A percentile compares a stretch with the other conserved stretches of the same genome.
phyloP scores from a whole-genome alignment of 129 eudicot genomes.

The Flaveria bidentis region DNA sequence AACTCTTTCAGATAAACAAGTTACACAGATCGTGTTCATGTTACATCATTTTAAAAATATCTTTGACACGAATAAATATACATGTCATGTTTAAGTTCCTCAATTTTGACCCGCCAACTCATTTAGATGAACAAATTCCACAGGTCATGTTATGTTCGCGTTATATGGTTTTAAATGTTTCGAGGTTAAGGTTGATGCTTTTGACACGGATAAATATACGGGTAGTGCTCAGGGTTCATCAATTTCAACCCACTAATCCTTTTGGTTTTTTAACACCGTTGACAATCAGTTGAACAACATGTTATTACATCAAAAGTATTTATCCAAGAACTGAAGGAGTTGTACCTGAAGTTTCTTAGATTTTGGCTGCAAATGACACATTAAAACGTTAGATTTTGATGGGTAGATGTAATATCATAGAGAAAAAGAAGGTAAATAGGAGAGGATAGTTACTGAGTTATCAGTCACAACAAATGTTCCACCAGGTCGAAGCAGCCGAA shows the following conservation, averaged over 20 bases:
- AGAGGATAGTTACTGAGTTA: conserved; percentile 64
- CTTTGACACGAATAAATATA: too few species aligned
- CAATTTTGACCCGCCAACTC: too few species aligned
- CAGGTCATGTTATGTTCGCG: too few species aligned
- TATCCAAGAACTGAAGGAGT: conserved; percentile 11
- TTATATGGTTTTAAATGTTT: too few species aligned
- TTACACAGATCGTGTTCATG: background rate
- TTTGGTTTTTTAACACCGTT: background rate
- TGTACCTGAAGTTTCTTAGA: conserved; percentile 96
- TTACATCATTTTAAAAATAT: background rate
- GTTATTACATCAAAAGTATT: background rate
- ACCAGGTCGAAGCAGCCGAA: conserved; percentile 93
- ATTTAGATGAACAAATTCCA: too few species aligned
- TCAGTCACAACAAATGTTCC: conserved; percentile 91
- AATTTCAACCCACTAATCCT: background rate
- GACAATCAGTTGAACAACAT: background rate
- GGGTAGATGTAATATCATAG: background rate
- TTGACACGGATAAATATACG: background rate
- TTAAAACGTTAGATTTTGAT: conserved; percentile 18
- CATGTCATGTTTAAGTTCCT: background rate
- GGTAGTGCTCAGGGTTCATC: background rate
- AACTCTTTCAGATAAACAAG: background rate
- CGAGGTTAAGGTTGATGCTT: too few species aligned
- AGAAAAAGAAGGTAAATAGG: background rate
- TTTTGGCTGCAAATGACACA: conserved; percentile 72